These are phyloP conservation scores for Talaromyces ruber DNA, from an alignment of 495 filamentous ascomycete genomes.

Conservation along the genomic window DNA sequence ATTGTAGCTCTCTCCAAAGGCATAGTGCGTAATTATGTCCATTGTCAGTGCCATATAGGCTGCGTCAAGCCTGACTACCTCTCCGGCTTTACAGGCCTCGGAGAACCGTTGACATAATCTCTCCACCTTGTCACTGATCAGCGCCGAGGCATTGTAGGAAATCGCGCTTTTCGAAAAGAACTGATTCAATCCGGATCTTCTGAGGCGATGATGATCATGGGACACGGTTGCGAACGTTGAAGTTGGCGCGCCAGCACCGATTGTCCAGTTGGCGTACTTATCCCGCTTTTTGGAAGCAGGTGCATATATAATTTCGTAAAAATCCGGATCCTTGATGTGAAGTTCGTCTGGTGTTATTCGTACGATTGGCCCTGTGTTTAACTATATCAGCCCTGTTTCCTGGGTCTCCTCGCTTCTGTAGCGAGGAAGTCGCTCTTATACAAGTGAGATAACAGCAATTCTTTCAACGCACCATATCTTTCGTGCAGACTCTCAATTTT, in stretches of 20 bases:
- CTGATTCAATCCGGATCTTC: conserved; percentile 26
- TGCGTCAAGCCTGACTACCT: conserved; percentile 23
- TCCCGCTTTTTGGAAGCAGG: conserved; percentile 18
- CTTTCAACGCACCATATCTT: conserved; percentile 20
- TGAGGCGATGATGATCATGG: conserved; percentile 31
- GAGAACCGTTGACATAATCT: conserved; percentile 19
- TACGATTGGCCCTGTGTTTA: conserved; percentile 21
- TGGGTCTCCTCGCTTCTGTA: neutral
- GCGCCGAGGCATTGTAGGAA: conserved; percentile 18
- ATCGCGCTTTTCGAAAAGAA: conserved; percentile 36
- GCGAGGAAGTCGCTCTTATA: neutral
- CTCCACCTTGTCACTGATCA: conserved; percentile 25
- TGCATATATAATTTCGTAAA: conserved; percentile 21
- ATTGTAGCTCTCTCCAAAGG: conserved; percentile 19
- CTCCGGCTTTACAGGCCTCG: conserved; percentile 1
- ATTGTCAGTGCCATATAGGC: conserved; percentile 31
- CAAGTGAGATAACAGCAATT: neutral
- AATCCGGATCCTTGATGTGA: conserved; percentile 25
- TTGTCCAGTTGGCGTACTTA: conserved; percentile 7
- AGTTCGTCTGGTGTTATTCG: conserved; percentile 22
- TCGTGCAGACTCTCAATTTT: conserved; percentile 28
- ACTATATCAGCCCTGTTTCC: neutral
- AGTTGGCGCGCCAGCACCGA: conserved; percentile 5
- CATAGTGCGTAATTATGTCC: conserved; percentile 39
- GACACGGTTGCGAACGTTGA: conserved; percentile 22